phyloP scores from a whole-genome alignment of 2,329 filamentous ascomycete genomes.

The Fusarium miscanthi region DNA sequence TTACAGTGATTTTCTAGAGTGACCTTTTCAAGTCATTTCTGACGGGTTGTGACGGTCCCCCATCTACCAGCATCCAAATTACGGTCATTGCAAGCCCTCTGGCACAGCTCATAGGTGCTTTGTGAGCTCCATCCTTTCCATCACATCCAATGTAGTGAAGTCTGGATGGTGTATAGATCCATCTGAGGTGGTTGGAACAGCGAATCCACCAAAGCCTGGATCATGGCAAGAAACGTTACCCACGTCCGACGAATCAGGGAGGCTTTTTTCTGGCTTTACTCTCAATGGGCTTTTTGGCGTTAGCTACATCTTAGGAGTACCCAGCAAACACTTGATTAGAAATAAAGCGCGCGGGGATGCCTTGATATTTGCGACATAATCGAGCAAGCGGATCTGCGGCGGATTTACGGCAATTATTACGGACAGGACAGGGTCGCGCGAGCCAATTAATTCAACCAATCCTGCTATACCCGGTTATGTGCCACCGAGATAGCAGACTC shows the following conservation, averaged over 20 bases:
- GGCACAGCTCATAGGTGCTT: background rate
- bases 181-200: background rate
- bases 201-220: background rate
- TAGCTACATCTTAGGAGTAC: no score
- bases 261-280: background rate
- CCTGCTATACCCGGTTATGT: no score
- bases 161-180: background rate
- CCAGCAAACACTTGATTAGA: no score
- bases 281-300: background rate
- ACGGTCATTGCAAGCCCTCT: background rate
- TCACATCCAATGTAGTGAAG: background rate
- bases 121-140: background rate
- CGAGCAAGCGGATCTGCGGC: no score
- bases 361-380: no score
- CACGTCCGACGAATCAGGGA: background rate
- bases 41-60: rapidly evolving
- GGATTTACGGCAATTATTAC: no score
- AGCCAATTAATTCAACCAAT: no score
- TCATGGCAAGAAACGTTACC: background rate
- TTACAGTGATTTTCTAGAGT: rapidly evolving
- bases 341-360: no score
- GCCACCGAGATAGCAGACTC: no score
- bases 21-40: background rate
- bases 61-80: background rate
- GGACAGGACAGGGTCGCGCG: no score